Conservation (phyloP, 306 rosid species). For the Cicer yamashitae region DNA sequence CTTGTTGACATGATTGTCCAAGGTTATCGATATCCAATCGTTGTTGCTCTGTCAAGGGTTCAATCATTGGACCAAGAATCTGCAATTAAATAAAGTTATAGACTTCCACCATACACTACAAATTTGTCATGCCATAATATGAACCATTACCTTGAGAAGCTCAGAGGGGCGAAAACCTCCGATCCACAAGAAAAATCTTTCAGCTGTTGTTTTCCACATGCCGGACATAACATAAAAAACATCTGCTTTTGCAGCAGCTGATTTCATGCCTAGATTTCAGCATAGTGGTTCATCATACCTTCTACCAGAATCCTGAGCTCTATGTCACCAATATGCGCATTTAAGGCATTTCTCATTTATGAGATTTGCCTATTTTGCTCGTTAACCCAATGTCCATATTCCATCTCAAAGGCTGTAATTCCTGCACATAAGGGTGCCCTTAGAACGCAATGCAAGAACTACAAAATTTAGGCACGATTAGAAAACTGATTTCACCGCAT, state of each 20-base stretch:
- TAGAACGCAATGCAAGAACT: conserved; percentile 42
- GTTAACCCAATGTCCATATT: conserved; percentile 89
- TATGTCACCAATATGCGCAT: conserved; percentile 65
- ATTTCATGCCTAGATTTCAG: conserved; percentile 79
- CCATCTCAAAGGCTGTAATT: conserved; percentile 79
- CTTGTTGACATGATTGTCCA: conserved; percentile 87
- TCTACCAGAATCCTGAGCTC: conserved; percentile 85
- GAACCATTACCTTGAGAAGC: conserved; percentile 75
- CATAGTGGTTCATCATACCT: conserved; percentile 73
- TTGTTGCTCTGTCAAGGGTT: conserved; percentile 75
- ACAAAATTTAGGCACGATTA: neutral
- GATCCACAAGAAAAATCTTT: conserved; percentile 90
- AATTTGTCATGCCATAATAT: neutral
- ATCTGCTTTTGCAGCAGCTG: conserved; percentile 84
- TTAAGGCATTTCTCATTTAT: conserved; percentile 77
- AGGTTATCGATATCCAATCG: conserved; percentile 65
- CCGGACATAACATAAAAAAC: conserved; percentile 92
- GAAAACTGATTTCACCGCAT: too few relatives aligned
- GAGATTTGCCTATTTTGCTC: conserved; percentile 72
- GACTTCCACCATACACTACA: neutral
- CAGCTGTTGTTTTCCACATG: conserved; percentile 95
- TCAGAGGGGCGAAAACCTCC: conserved; percentile 99
- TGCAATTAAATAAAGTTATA: conserved; percentile 50
- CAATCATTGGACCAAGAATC: conserved; percentile 82
- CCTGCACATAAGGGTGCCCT: conserved; percentile 55